These are phyloP conservation scores for Aspergillus cristatus DNA, from an alignment of 495 filamentous ascomycete species.

Conservation along the genomic window DNA sequence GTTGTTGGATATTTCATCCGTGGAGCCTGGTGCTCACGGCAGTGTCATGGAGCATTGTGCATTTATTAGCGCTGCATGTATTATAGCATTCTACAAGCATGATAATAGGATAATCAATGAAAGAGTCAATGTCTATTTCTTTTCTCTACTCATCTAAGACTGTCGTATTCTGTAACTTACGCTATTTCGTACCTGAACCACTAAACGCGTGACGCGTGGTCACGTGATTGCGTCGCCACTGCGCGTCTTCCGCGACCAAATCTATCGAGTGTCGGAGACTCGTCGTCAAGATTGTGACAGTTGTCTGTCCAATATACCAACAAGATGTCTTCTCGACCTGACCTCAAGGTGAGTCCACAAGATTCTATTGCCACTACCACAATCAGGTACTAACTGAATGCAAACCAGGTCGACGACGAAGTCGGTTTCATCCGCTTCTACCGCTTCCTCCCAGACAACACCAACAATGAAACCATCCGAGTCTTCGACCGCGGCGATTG, in stretches of 20 bases:
- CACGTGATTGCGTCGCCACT: slow-evolving; percentile 29
- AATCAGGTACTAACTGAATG: neutral
- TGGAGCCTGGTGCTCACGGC: slow-evolving; percentile 17
- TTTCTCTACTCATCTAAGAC: too few relatives aligned
- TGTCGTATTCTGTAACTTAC: too few relatives aligned
- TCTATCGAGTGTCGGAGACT: too few relatives aligned
- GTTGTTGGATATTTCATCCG: slow-evolving; percentile 20
- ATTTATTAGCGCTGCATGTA: slow-evolving; percentile 27
- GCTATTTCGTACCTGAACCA: slow-evolving; percentile 9
- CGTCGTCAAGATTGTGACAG: too few relatives aligned
- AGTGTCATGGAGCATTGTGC: slow-evolving; percentile 6
- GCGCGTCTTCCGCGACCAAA: slow-evolving; percentile 15
- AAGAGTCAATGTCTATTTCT: too few relatives aligned
- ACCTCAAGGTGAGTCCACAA: slow-evolving; percentile 59
- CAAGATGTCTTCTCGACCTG: slow-evolving; percentile 82
- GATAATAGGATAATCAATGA: neutral
- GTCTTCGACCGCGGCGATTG: slow-evolving; percentile 93
- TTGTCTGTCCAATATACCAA: slow-evolving; percentile 9
- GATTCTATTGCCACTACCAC: too few relatives aligned
- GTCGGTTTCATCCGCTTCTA: slow-evolving; percentile 92
- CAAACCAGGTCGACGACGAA: slow-evolving; percentile 83
- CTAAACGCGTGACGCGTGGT: slow-evolving; percentile 27
- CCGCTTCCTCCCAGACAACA: slow-evolving; percentile 67
- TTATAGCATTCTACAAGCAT: slow-evolving; percentile 7
- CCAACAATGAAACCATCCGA: slow-evolving; percentile 57